Conservation (phyloP, 495 filamentous ascomycete species). For the Aspergillus bertholletiae region DNA sequence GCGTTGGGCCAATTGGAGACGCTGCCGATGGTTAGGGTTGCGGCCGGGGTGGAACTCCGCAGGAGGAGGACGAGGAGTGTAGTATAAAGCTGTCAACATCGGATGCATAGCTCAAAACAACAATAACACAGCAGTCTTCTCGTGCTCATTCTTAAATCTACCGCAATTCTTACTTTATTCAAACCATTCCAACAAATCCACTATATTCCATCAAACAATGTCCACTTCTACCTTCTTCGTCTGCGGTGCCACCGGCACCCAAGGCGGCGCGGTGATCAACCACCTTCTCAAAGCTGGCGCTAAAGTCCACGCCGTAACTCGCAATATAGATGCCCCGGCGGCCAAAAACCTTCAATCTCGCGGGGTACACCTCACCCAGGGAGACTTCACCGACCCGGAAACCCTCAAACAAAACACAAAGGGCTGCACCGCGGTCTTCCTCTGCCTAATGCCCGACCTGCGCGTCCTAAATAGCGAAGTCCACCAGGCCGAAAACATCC, state of each 20-base stretch:
- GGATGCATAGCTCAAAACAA: too few relatives aligned
- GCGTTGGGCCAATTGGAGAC: constrained; percentile 5
- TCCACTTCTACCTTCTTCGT: constrained; percentile 36
- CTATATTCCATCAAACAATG: constrained; percentile 6
- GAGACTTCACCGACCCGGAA: constrained; percentile 37
- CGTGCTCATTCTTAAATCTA: not conserved
- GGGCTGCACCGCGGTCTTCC: constrained; percentile 45
- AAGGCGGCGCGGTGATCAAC: constrained; percentile 41
- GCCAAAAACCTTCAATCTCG: constrained; percentile 29
- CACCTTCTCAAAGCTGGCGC: constrained; percentile 33
- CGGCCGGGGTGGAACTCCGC: constrained; percentile 16
- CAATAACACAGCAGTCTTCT: too few relatives aligned
- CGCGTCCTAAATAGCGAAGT: constrained; percentile 22
- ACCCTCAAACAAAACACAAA: constrained; percentile 30
- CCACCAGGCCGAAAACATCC: constrained; percentile 33
- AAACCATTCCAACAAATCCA: not conserved
- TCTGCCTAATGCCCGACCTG: constrained; percentile 38
- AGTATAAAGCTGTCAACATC: not conserved
- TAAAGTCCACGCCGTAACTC: constrained; percentile 38
- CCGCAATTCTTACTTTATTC: not conserved
- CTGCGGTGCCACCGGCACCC: constrained; percentile 46
- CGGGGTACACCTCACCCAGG: constrained; percentile 38
- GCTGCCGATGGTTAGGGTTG: not conserved
- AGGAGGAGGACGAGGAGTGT: too few relatives aligned
- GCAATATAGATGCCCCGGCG: constrained; percentile 29